Evolutionary conservation across 768 basidiomycete genomes (phyloP), one percentile per base, ranked within the genome.

Genomic region (Gloeophyllum trabeum): DNA sequence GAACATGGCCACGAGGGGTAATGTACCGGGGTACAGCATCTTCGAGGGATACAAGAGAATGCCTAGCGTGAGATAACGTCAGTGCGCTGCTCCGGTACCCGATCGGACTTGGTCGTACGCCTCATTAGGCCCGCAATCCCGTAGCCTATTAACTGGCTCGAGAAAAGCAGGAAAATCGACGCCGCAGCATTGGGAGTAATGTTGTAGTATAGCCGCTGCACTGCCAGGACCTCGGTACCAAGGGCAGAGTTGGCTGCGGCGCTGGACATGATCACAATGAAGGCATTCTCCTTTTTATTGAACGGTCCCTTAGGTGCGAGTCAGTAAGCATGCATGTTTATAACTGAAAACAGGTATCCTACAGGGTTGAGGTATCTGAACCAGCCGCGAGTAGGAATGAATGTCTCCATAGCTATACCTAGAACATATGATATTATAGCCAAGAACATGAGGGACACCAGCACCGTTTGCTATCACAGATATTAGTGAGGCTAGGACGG

Each of bases 281-380:
- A 73, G 0, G 72, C 70, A 52, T 72, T 71, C 51, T 77, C 75
- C 43, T 75, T 76, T 54, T 71, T 75, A 53, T 76, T 75, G 56
- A 75, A 76, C 2, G 75, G 70, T 20, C 69, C 64, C 73, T n/a
- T 75, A 28, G 23, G 26, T 20, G n/a, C n/a, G 18, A 32, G 34
- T 5, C 40, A 39, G 50, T 20, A 45, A 24, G 40, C 38, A 35
- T 40, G 4, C 16, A 18, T n/a, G n/a, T n/a, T n/a, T n/a, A n/a
- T n/a, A n/a, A n/a, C n/a, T n/a, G n/a, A 6, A 21, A 32, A 25
- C 36, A 41, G 34, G 42, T 24, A n/a, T 56, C 66, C 42, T 51
- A 65, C 71, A 14, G 74, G 75, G 47, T 77, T 77, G 5, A 77
- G 62, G 45, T 66, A 68, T 10, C 66, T 67, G 50, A 75, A 62